These are phyloP conservation scores for Nemania bipapillata DNA, from an alignment of 2,329 filamentous ascomycete genomes.

Conservation along the genomic window DNA sequence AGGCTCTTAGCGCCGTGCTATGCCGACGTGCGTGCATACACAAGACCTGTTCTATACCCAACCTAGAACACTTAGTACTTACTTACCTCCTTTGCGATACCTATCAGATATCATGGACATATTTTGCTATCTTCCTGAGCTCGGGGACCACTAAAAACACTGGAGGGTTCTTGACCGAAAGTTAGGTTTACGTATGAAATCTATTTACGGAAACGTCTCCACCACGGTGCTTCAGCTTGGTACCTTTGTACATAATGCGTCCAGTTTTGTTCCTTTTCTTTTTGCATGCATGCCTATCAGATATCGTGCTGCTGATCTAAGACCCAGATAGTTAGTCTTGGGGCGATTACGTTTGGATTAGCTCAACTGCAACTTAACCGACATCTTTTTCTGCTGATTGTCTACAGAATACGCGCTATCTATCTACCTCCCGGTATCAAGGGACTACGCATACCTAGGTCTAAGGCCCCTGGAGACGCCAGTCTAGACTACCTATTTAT, in stretches of 20 bases:
- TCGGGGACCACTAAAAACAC: background rate
- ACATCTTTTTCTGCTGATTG: background rate
- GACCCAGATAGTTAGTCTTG: background rate
- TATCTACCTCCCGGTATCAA: background rate
- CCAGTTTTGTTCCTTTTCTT: background rate
- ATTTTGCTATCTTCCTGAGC: background rate
- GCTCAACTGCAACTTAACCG: background rate
- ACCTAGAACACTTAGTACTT: background rate
- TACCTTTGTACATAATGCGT: background rate
- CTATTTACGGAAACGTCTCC: conserved; percentile 31
- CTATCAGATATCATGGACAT: background rate
- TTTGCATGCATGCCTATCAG: background rate
- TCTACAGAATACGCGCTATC: too few species aligned
- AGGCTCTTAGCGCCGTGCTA: background rate
- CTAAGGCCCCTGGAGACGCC: background rate
- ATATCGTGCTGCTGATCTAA: background rate
- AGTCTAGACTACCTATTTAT: background rate
- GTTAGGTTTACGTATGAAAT: conserved; percentile 10
- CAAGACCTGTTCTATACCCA: too few species aligned
- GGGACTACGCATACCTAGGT: background rate
- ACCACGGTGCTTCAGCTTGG: conserved; percentile 7
- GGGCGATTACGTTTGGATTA: background rate
- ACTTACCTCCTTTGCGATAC: background rate
- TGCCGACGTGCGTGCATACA: background rate
- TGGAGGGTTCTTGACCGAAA: conserved; percentile 13